A percentile compares a stretch with the other conserved stretches of the same genome.
phyloP scores from a whole-genome alignment of 2,329 filamentous ascomycete species.

The Sporothrix sp. region DNA sequence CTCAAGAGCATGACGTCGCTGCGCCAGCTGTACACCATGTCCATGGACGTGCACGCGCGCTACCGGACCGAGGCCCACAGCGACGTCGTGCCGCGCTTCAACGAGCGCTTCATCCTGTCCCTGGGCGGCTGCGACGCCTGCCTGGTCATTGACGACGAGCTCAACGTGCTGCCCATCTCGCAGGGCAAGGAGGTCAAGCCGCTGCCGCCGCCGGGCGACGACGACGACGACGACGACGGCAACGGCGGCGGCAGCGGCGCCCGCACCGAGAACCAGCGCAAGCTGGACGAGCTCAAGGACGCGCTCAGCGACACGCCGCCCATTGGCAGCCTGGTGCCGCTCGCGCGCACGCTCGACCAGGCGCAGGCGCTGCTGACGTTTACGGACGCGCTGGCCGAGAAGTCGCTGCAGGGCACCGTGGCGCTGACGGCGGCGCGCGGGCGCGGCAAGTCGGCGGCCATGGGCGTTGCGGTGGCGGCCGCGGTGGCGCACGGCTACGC shows the following conservation, averaged over 20 bases:
- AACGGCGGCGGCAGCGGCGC: slow-evolving; percentile 45
- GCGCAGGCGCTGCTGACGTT: slow-evolving; percentile 96
- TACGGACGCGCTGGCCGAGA: slow-evolving; percentile 91
- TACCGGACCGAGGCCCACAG: slow-evolving; percentile 94
- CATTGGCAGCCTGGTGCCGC: slow-evolving; percentile 70
- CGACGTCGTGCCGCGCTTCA: slow-evolving; percentile 92
- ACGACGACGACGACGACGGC: slow-evolving; percentile 58
- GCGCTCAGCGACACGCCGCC: slow-evolving; percentile 76
- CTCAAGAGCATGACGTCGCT: slow-evolving; percentile 94
- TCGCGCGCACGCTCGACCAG: slow-evolving; percentile 88
- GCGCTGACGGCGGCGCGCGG: slow-evolving; percentile 88
- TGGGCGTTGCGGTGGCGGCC: slow-evolving; percentile 88
- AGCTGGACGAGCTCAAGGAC: slow-evolving; percentile 81
- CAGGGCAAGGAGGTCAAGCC: slow-evolving; percentile 83
- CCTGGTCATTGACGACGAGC: slow-evolving; percentile 91
- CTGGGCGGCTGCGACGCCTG: slow-evolving; percentile 92
- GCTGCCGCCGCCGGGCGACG: slow-evolving; percentile 64
- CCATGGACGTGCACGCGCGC: slow-evolving; percentile 95
- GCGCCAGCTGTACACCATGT: slow-evolving; percentile 92
- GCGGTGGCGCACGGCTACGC: slow-evolving; percentile 94
- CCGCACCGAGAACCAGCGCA: slow-evolving; percentile 64
- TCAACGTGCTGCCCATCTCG: slow-evolving; percentile 95
- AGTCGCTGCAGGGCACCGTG: slow-evolving; percentile 88
- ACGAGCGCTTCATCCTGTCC: slow-evolving; percentile 92
- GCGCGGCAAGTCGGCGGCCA: slow-evolving; percentile 90